Evolutionary conservation across 352 stramenopile genomes (phyloP).

Genomic region (Pseudoperonospora humuli): DNA sequence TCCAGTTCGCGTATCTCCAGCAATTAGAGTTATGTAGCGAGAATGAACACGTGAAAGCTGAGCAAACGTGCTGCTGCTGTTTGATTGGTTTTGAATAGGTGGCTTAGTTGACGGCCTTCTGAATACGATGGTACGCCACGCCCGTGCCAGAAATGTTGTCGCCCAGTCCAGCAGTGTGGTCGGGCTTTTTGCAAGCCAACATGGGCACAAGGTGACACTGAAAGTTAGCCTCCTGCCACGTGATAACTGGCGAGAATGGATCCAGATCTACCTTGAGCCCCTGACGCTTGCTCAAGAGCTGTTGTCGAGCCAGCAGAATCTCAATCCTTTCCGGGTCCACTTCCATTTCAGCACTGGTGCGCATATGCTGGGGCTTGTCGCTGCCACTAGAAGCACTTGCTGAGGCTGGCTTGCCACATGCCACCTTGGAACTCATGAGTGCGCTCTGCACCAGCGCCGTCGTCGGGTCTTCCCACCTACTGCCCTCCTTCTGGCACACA

Average conservation of each 20-base stretch:
- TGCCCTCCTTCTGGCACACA: conserved; percentile 57
- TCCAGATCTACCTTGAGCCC: conserved; percentile 51
- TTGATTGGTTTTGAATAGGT: conserved; percentile 16
- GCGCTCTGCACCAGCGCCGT: conserved; percentile 62
- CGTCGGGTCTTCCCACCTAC: conserved; percentile 65
- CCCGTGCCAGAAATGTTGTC: conserved; percentile 84
- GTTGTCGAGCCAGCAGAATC: conserved; percentile 42
- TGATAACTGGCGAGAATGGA: conserved; percentile 53
- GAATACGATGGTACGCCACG: conserved; percentile 67
- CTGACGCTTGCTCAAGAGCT: conserved; percentile 51
- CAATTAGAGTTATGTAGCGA: conserved; percentile 19
- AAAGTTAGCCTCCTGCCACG: conserved; percentile 67
- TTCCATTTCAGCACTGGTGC: conserved; percentile 54
- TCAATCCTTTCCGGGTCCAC: conserved; percentile 68
- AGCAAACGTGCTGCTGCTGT: conserved; percentile 5
- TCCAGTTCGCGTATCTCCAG: conserved; percentile 32
- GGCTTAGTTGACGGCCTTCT: conserved; percentile 23
- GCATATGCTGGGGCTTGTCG: conserved; percentile 28
- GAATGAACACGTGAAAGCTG: neutral
- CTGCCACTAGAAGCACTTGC: conserved; percentile 8
- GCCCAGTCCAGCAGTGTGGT: conserved; percentile 70
- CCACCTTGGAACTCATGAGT: conserved; percentile 79
- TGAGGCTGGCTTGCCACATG: conserved; percentile 52
- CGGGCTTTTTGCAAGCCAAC: conserved; percentile 74
- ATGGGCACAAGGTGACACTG: conserved; percentile 73